These are phyloP conservation scores for Erythrophleum ivorense DNA, from an alignment of 331 rosid species.

Conservation along the genomic window DNA sequence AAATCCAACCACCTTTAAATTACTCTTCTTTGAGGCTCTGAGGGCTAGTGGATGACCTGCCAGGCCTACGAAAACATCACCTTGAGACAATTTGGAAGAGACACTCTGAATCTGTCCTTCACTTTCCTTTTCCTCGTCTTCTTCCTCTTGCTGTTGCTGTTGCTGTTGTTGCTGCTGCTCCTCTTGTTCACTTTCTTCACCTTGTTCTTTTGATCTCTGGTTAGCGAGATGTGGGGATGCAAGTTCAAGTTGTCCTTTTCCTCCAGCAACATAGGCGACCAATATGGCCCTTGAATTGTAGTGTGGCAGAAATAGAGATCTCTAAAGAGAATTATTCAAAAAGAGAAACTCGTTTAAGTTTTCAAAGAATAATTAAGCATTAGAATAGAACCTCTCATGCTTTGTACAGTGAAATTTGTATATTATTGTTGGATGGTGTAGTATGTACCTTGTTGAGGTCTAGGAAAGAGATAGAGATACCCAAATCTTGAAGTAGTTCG, in stretches of 20 bases:
- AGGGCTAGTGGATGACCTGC: conserved; percentile 62
- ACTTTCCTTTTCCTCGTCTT: background rate
- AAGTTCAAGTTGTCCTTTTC: conserved; percentile 61
- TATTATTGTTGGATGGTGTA: background rate
- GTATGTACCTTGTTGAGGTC: background rate
- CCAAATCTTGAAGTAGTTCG: conserved; percentile 55
- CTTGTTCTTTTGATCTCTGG: background rate
- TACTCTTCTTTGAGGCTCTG: conserved; percentile 37
- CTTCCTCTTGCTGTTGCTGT: background rate
- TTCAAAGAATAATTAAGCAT: too few species aligned
- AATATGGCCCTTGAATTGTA: conserved; percentile 56
- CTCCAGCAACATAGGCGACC: conserved; percentile 48
- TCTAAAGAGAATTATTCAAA: conserved; percentile 39
- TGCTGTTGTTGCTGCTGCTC: background rate
- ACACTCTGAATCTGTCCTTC: conserved; percentile 35
- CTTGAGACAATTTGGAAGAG: conserved; percentile 41
- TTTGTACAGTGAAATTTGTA: background rate
- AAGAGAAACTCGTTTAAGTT: background rate
- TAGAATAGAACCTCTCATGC: too few species aligned
- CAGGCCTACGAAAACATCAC: conserved; percentile 57
- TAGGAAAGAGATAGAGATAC: conserved; percentile 14
- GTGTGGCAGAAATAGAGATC: conserved; percentile 65
- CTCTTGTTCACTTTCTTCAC: background rate
- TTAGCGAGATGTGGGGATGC: conserved; percentile 41
- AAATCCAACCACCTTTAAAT: conserved; percentile 48